Percentiles rank a stretch among this genome's conserved stretches.
These are phyloP conservation scores for Trametes villosa DNA, from an alignment of 768 basidiomycete genomes.

Conservation along the genomic window DNA sequence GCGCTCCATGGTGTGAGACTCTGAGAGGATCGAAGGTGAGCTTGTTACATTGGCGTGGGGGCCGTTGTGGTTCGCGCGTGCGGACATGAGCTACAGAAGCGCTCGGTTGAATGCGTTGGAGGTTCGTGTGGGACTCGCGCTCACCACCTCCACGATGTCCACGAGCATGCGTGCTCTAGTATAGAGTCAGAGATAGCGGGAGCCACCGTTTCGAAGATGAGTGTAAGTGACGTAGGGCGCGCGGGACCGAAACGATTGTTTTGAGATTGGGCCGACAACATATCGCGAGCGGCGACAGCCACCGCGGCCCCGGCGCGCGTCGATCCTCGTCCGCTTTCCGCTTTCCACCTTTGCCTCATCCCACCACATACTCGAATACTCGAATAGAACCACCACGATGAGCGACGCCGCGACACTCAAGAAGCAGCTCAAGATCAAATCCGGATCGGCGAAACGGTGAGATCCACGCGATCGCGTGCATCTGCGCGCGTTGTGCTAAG, in stretches of 20 bases:
- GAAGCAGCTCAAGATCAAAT: slow-evolving; percentile 79
- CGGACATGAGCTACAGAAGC: too few relatives aligned
- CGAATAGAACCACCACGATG: slow-evolving; percentile 38
- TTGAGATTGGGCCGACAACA: background rate
- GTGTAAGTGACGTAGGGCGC: slow-evolving; percentile 10
- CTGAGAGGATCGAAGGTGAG: too few relatives aligned
- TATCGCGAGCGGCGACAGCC: background rate
- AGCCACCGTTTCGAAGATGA: background rate
- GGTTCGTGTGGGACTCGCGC: too few relatives aligned
- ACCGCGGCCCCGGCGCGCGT: background rate
- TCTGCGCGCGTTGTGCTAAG: background rate
- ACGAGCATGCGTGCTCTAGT: background rate
- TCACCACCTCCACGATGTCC: too few relatives aligned
- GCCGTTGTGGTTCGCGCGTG: too few relatives aligned
- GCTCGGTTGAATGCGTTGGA: too few relatives aligned
- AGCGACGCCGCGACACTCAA: slow-evolving; percentile 53
- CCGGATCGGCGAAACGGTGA: slow-evolving; percentile 69
- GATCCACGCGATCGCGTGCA: background rate
- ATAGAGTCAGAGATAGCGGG: background rate
- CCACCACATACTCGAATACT: background rate
- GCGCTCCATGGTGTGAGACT: background rate
- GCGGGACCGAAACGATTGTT: background rate
- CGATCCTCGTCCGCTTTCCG: background rate
- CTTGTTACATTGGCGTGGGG: too few relatives aligned
- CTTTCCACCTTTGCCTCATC: background rate